Evolutionary conservation across 2,329 filamentous ascomycete genomes (phyloP).

Genomic region (Proliferodiscus dingleyae): DNA sequence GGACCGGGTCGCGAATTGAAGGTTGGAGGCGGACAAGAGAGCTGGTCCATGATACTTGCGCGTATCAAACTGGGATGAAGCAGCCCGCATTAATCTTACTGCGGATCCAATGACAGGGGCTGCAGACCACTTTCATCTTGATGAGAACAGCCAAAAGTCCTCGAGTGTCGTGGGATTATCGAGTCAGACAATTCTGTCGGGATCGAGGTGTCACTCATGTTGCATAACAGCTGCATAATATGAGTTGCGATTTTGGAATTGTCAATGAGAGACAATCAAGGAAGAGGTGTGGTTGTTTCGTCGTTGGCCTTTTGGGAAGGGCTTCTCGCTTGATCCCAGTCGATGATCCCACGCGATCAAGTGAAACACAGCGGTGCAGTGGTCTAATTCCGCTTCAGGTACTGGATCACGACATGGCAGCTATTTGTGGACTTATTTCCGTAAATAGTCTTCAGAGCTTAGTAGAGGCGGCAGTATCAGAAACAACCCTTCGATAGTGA

Average conservation of each 20-base stretch:
- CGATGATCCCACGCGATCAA: conserved; percentile 9
- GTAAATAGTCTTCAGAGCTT: no score
- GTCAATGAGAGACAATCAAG: not conserved
- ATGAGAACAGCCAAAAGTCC: conserved; percentile 17
- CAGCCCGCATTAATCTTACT: conserved; percentile 23
- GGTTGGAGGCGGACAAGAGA: conserved; percentile 10
- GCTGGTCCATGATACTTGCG: conserved; percentile 3
- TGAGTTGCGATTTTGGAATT: not conserved
- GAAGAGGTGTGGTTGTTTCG: not conserved
- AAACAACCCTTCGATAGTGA: no score
- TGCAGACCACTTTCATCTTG: conserved; percentile 9
- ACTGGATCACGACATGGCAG: not conserved
- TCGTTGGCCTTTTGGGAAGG: not conserved
- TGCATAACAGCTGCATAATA: not conserved
- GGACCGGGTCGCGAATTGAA: conserved; percentile 15
- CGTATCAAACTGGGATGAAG: conserved; percentile 14
- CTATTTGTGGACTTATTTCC: not conserved
- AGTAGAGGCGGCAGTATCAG: no score
- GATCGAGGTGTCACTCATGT: not conserved
- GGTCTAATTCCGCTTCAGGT: no score
- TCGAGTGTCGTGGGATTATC: conserved; percentile 2
- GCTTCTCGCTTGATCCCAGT: not conserved
- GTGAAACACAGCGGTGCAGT: conserved; percentile 9
- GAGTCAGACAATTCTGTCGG: not conserved
- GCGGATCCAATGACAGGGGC: conserved; percentile 17